Conservation (phyloP, 163 green algal genomes). For the Chlamydomonas reinhardtii region DNA sequence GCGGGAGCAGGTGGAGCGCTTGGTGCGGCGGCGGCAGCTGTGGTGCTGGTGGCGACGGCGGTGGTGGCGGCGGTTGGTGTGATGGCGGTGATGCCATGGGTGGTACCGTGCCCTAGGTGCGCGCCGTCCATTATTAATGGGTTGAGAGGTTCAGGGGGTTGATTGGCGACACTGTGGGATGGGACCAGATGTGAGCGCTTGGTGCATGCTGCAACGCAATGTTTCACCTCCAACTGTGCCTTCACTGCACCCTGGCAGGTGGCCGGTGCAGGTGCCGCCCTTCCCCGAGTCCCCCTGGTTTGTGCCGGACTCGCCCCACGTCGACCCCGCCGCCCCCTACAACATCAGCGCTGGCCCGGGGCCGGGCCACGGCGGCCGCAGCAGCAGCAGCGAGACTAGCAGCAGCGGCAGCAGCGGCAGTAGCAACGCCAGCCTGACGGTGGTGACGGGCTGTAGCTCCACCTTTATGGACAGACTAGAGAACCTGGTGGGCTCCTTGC, state of each 20-base stretch:
- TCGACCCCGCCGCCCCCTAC: constrained; percentile 16
- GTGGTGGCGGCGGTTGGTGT: constrained; percentile 1
- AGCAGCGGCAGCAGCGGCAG: too few relatives aligned
- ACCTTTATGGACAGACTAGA: constrained; percentile 58
- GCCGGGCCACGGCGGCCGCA: too few relatives aligned
- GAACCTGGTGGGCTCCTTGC: constrained; percentile 56
- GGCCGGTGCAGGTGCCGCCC: background rate
- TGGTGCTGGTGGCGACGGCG: background rate
- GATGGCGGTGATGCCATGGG: background rate
- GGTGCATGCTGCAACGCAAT: too few relatives aligned
- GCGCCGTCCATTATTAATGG: too few relatives aligned
- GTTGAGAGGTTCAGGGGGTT: too few relatives aligned
- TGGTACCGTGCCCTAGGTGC: constrained; percentile 25
- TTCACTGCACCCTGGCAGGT: background rate
- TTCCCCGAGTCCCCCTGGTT: constrained; percentile 20
- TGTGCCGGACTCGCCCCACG: constrained; percentile 3
- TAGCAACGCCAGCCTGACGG: background rate
- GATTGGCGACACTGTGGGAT: too few relatives aligned
- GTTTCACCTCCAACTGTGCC: too few relatives aligned
- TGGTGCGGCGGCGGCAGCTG: background rate
- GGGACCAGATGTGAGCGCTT: too few relatives aligned
- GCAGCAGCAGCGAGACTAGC: too few relatives aligned
- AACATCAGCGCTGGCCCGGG: background rate
- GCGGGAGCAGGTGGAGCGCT: background rate
- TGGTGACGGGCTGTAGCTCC: constrained; percentile 47